Conservation (phyloP, 192 early-diverging fungal genomes). For the Coemansia javaensis region DNA sequence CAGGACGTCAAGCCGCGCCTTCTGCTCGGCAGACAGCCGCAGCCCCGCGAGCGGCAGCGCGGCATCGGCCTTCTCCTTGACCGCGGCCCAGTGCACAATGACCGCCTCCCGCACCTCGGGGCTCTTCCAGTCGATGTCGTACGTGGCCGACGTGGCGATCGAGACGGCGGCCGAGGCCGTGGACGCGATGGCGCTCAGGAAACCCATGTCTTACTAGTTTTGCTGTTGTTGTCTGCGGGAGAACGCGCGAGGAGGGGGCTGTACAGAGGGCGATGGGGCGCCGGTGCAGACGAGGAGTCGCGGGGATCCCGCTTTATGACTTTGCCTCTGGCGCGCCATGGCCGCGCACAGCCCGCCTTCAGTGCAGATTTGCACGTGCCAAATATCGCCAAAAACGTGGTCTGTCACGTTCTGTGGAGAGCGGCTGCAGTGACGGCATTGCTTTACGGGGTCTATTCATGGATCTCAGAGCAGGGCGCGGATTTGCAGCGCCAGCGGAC, state of each 20-base stretch:
- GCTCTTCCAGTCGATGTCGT: slow-evolving; percentile 40
- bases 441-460: too few relatives aligned
- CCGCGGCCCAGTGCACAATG: slow-evolving; percentile 21
- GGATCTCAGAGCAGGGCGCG: too few relatives aligned
- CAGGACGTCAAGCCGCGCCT: slow-evolving; percentile 23
- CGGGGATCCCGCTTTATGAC: too few relatives aligned
- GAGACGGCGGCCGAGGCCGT: slow-evolving; percentile 17
- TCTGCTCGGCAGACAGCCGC: slow-evolving; percentile 37
- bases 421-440: too few relatives aligned
- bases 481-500: too few relatives aligned
- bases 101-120: slow-evolving; percentile 19
- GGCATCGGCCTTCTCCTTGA: slow-evolving; percentile 34
- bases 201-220: slow-evolving; percentile 14
- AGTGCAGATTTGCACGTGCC: too few relatives aligned
- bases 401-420: too few relatives aligned
- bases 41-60: slow-evolving; percentile 32
- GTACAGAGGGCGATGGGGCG: too few relatives aligned
- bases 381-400: too few relatives aligned
- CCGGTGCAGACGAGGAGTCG: too few relatives aligned
- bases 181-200: slow-evolving; percentile 10
- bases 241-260: not conserved
- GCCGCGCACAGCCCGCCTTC: too few relatives aligned
- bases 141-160: slow-evolving; percentile 22
- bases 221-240: not conserved
- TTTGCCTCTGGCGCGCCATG: too few relatives aligned